phyloP scores from a whole-genome alignment of 192 early-diverging fungal species.

The Coemansia sp. region DNA sequence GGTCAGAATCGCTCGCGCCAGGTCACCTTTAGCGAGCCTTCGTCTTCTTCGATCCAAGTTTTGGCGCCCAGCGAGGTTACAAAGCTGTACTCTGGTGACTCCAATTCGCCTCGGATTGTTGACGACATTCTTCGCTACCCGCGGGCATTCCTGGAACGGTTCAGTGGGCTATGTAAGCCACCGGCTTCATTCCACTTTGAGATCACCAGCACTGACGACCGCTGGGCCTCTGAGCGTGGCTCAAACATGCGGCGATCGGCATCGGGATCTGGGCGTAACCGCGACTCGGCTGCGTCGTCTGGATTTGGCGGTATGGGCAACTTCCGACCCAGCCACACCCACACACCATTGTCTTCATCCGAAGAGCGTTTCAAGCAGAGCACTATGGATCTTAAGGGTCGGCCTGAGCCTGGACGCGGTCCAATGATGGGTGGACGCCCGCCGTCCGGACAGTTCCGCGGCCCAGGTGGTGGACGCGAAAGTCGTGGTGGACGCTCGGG shows the following conservation, averaged over 20 bases:
- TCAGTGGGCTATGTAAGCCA: constrained; percentile 64
- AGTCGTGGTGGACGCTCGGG: constrained; percentile 58
- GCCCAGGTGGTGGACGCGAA: constrained; percentile 57
- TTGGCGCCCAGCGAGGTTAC: constrained; percentile 43
- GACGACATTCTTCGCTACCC: constrained; percentile 69
- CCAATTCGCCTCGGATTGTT: constrained; percentile 46
- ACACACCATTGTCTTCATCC: constrained; percentile 27
- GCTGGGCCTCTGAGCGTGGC: constrained; percentile 49
- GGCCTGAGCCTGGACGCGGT: constrained; percentile 25
- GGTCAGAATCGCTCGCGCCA: constrained; percentile 44
- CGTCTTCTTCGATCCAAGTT: constrained; percentile 41
- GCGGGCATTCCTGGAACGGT: constrained; percentile 77
- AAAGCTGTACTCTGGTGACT: constrained; percentile 56
- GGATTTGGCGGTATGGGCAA: constrained; percentile 53
- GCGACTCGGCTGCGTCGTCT: constrained; percentile 27
- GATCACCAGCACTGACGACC: constrained; percentile 48
- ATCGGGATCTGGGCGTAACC: constrained; percentile 39
- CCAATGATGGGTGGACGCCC: constrained; percentile 42
- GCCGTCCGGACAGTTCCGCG: constrained; percentile 48
- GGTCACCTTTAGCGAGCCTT: constrained; percentile 50
- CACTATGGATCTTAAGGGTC: constrained; percentile 37
- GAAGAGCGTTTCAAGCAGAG: constrained; percentile 53
- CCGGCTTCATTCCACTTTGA: constrained; percentile 59
- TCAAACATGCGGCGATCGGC: constrained; percentile 48
- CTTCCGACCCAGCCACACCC: constrained; percentile 36